These are phyloP conservation scores for Phylloporus arenicola DNA, from an alignment of 768 basidiomycete genomes.

Conservation along the genomic window DNA sequence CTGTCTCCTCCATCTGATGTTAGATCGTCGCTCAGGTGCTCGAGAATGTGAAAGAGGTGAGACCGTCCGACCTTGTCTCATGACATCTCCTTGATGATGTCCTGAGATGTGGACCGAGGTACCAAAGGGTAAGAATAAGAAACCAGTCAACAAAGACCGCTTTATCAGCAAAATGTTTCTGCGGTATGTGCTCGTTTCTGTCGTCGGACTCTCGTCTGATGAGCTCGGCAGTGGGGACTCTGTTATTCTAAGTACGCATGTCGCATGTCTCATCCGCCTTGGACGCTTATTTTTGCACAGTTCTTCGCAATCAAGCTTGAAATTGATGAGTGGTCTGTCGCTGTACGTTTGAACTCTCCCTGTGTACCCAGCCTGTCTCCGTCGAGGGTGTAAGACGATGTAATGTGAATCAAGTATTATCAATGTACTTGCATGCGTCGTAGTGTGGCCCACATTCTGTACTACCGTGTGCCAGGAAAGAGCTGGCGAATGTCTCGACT, in stretches of 20 bases:
- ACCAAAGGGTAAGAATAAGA: constrained; percentile 98
- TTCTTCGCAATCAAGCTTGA: constrained; percentile 72
- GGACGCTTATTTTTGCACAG: constrained; percentile 41
- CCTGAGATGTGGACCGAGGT: constrained; percentile 97
- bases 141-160: constrained; percentile 97
- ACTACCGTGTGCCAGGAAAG: constrained; percentile 30
- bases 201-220: constrained; percentile 10
- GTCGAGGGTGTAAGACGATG: background rate
- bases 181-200: constrained; percentile 45
- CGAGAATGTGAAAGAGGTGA: constrained; percentile 96
- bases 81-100: constrained; percentile 7
- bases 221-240: constrained; percentile 79
- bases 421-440: constrained; percentile 1
- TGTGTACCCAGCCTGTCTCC: background rate
- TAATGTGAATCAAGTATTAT: background rate
- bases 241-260: constrained; percentile 84
- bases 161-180: constrained; percentile 99
- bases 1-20: constrained; percentile 6
- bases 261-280: constrained; percentile 10
- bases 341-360: background rate
- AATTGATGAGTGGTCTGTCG: background rate
- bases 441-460: background rate
- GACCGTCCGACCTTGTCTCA: constrained; percentile 17
- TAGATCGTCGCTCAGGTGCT: constrained; percentile 56
- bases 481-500: constrained; percentile 59